Evolutionary conservation across 2,329 filamentous ascomycete species (phyloP), one percentile per base, ranked within the genome.

Genomic region (Thielaviopsis euricoi): DNA sequence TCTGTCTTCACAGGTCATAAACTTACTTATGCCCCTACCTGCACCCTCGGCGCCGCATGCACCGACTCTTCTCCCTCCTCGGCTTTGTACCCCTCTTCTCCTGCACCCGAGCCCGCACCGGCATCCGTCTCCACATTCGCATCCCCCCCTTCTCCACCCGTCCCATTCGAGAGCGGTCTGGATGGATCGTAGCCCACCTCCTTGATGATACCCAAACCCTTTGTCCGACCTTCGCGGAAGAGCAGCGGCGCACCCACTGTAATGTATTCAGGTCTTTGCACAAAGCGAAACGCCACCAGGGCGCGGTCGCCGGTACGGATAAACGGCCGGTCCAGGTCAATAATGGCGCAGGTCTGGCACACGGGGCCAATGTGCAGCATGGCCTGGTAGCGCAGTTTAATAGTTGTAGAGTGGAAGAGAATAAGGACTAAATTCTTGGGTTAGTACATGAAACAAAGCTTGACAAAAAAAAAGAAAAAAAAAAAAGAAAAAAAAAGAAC

Each of bases 301-400:
- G 93, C 93, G n/a, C 91, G 79, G 68, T 97, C 93, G 10, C 93
- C 93, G 0, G 91, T 96, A 7, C 93, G 82, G 63, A 98, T 96
- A 65, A 90, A 93, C 25, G 87, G 86, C n/a, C 91, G 83, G 68
- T 98, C 93, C 63, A 98, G 93, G 66, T 96, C 93, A 66, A 98
- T 95, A 67, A 98, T 96, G 12, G 89, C 84, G 67, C 93, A 98
- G 0, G 93, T 98, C 72, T 98, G 93, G 48, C 86, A 89, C 50
- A 98, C 87, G 0, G 93, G 87, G 0, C 93, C 93, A 4, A 98
- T 90, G 65, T 98, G 93, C 22, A 98, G 78, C 90, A 97, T 98
- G 0, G 93, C 93, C 73, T 98, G 93, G 64, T 98, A 98, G 65
- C 89, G 91, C 0, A 84, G 89, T 70, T 95, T 93, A 70, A 98